phyloP scores from a whole-genome alignment of 352 stramenopile genomes.

The Pythium sukuiense region DNA sequence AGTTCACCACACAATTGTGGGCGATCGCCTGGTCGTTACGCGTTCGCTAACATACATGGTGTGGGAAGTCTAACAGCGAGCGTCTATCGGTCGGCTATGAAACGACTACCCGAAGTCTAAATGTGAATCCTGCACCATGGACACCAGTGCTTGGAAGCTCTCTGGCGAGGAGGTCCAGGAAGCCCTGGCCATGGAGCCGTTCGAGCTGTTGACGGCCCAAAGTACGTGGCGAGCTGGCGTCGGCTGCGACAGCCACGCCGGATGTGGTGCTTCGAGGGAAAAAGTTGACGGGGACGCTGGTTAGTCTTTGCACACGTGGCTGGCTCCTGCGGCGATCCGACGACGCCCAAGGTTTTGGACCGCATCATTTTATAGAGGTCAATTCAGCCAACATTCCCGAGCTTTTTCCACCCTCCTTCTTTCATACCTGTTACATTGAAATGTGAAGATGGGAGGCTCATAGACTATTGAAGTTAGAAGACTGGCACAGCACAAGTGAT shows the following conservation, averaged over 20 bases:
- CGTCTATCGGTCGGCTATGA: background rate
- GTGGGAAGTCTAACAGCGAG: constrained; percentile 2
- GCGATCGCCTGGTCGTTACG: constrained; percentile 22
- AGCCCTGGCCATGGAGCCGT: background rate
- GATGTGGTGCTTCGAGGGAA: constrained; percentile 22
- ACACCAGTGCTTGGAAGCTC: background rate
- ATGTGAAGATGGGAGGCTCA: background rate
- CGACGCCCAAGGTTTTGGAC: constrained; percentile 12
- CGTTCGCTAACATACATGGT: background rate
- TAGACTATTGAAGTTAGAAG: constrained; percentile 16
- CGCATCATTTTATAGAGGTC: constrained; percentile 20
- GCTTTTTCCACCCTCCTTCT: background rate
- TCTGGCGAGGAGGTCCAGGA: background rate
- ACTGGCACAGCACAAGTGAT: constrained; percentile 6
- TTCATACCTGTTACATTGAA: background rate
- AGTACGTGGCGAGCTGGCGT: background rate
- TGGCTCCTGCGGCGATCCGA: constrained; percentile 10
- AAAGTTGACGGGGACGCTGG: constrained; percentile 16
- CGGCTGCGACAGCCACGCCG: constrained; percentile 9
- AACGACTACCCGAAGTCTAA: background rate
- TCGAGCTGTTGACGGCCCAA: constrained; percentile 6
- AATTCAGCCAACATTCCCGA: background rate
- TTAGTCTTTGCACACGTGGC: constrained; percentile 23
- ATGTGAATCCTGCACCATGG: background rate
- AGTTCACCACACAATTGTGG: constrained; percentile 9